Evolutionary conservation across 202 grass and related monocot species (phyloP).

Genomic region (Carex sylvatica): DNA sequence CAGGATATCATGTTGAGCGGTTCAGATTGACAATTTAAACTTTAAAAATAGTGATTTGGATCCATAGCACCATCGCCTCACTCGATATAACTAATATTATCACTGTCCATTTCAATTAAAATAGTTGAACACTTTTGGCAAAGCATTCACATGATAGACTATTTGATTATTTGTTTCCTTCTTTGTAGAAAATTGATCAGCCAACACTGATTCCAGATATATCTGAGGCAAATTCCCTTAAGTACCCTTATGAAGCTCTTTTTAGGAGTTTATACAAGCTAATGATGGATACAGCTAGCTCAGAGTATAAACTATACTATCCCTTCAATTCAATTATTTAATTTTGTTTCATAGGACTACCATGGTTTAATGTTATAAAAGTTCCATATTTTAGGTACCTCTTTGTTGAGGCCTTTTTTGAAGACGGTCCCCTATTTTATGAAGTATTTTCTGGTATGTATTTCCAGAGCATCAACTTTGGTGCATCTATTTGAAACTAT

Average conservation of each 20-base stretch:
- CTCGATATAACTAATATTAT: neutral
- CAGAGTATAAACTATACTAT: conserved; percentile 56
- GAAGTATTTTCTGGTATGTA: conserved; percentile 54
- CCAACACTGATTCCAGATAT: conserved; percentile 75
- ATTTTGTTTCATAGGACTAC: neutral
- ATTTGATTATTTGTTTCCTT: neutral
- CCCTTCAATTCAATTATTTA: neutral
- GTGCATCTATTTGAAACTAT: conserved; percentile 12
- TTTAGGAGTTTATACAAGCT: conserved; percentile 88
- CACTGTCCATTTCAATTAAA: neutral
- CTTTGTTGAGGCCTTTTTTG: conserved; percentile 65
- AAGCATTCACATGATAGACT: neutral
- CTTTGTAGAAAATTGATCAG: conserved; percentile 65
- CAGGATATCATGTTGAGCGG: no score
- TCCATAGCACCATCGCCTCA: no score
- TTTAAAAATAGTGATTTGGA: no score
- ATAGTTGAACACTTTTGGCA: neutral
- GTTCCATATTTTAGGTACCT: conserved; percentile 44
- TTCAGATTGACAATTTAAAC: no score
- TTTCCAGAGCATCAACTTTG: conserved; percentile 10
- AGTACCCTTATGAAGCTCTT: conserved; percentile 80
- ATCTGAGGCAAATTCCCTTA: conserved; percentile 65
- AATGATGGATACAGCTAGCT: conserved; percentile 91
- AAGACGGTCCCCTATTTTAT: conserved; percentile 51
- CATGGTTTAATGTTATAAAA: neutral